phyloP scores from a whole-genome alignment of 1,284 basidiomycete genomes.

The Rhodotorula sp. region DNA sequence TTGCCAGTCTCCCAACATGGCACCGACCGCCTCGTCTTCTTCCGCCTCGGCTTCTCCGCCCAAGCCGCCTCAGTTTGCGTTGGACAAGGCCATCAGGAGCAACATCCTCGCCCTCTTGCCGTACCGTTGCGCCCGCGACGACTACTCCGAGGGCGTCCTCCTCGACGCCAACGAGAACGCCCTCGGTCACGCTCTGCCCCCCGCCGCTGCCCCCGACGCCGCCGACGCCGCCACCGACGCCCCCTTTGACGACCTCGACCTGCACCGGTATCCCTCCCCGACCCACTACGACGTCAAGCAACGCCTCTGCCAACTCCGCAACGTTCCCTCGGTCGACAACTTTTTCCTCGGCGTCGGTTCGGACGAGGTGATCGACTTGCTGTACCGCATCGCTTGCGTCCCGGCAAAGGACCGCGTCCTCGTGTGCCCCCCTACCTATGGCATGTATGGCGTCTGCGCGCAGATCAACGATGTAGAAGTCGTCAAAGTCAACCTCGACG shows the following conservation, averaged over 20 bases:
- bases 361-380: conserved; percentile 93
- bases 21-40: not conserved
- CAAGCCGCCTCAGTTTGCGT: conserved; percentile 49
- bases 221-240: too few species aligned
- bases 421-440: conserved; percentile 83
- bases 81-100: conserved; percentile 62
- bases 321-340: conserved; percentile 60
- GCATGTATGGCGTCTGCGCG: conserved; percentile 95
- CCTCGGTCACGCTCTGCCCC: conserved; percentile 77
- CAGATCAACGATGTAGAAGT: conserved; percentile 90
- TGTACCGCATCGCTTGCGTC: conserved; percentile 82
- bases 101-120: conserved; percentile 91
- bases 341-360: conserved; percentile 95
- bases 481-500: conserved; percentile 73
- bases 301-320: conserved; percentile 68
- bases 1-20: not conserved
- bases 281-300: conserved; percentile 75
- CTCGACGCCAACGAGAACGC: conserved; percentile 98
- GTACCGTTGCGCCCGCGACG: conserved; percentile 93
- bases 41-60: not conserved
- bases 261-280: conserved; percentile 86
- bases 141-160: conserved; percentile 78
- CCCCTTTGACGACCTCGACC: conserved; percentile 51
- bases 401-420: conserved; percentile 65
- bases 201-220: conserved; percentile 5